Conservation (phyloP, 805 yeast genomes). For the Cyberlindnera mycetangii region DNA sequence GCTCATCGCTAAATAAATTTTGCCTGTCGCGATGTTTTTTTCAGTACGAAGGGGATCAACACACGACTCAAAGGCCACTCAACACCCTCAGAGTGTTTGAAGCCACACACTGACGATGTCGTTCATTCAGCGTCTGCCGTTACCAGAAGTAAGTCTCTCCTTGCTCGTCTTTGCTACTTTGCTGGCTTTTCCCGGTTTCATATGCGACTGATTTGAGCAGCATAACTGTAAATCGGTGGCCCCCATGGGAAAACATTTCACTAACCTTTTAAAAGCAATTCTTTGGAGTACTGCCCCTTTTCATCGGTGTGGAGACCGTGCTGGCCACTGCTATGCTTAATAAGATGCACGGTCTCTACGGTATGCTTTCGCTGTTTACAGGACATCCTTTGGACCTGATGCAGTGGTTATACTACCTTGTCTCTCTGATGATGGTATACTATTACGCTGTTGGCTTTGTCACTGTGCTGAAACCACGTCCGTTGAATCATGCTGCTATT, state of each 20-base stretch:
- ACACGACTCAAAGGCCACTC: background rate
- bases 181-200: too few species aligned
- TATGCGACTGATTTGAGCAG: too few species aligned
- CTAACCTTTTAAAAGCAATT: constrained; percentile 37
- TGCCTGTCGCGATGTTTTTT: constrained; percentile 4
- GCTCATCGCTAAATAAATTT: constrained; percentile 10
- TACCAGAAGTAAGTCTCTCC: constrained; percentile 16
- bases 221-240: too few species aligned
- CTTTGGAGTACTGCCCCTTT: constrained; percentile 71
- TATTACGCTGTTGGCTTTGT: constrained; percentile 59
- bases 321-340: constrained; percentile 75
- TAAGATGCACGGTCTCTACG: constrained; percentile 87
- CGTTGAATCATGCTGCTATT: constrained; percentile 60
- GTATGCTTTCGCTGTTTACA: constrained; percentile 79
- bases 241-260: too few species aligned
- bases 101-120: constrained; percentile 12
- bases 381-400: constrained; percentile 81
- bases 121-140: constrained; percentile 2
- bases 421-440: constrained; percentile 61
- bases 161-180: too few species aligned
- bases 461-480: constrained; percentile 49
- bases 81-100: too few species aligned
- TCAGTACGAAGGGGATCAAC: too few species aligned
- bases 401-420: constrained; percentile 77
- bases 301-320: constrained; percentile 81